Evolutionary conservation across 2,329 filamentous ascomycete genomes (phyloP).

Genomic region (Allantophomopsis lycopodina): DNA sequence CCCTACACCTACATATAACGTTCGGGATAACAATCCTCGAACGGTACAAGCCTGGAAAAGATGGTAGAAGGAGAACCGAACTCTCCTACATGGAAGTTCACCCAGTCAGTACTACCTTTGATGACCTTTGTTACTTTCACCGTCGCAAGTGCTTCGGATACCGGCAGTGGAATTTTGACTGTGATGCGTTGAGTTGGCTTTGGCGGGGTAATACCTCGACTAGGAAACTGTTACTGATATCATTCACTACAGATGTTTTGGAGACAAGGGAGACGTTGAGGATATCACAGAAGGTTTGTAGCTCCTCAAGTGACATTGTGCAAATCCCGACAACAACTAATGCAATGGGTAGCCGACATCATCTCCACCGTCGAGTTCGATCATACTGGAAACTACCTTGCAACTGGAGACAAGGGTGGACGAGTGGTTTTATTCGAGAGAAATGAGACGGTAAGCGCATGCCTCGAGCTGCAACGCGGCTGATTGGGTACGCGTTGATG

Average conservation of each 20-base stretch:
- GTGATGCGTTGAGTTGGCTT: neutral
- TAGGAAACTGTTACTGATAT: constrained; percentile 9
- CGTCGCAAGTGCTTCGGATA: too few species aligned
- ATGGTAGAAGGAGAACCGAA: constrained; percentile 95
- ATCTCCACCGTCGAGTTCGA: constrained; percentile 88
- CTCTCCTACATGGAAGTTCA: constrained; percentile 99
- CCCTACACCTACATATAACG: too few species aligned
- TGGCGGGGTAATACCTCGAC: too few species aligned
- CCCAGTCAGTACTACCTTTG: constrained; percentile 42
- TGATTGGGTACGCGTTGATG: too few species aligned
- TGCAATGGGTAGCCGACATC: constrained; percentile 55
- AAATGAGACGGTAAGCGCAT: constrained; percentile 70
- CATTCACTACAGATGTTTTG: constrained; percentile 65
- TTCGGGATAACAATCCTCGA: too few species aligned
- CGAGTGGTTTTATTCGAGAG: constrained; percentile 78
- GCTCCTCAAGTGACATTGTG: neutral
- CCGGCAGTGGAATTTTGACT: neutral
- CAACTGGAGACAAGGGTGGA: constrained; percentile 81
- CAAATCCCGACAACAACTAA: too few species aligned
- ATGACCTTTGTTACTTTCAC: too few species aligned
- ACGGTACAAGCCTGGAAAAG: constrained; percentile 30
- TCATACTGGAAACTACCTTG: constrained; percentile 79
- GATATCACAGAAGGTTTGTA: constrained; percentile 21
- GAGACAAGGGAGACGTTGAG: constrained; percentile 98
- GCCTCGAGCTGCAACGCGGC: neutral